Evolutionary conservation across 768 basidiomycete species (phyloP).

Genomic region (Lactifluus subvellereus): DNA sequence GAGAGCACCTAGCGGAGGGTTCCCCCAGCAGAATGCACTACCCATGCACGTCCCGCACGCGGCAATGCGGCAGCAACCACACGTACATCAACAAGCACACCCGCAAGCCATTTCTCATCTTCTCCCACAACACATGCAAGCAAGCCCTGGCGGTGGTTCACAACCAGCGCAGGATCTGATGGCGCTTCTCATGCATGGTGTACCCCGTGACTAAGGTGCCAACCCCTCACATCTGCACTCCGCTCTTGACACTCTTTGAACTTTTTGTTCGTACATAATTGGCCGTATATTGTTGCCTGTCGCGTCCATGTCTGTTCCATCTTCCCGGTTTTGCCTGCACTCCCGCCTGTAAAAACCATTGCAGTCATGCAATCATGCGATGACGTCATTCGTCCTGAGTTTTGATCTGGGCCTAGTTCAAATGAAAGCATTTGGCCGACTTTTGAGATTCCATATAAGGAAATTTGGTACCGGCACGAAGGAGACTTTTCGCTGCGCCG

Average conservation of each 20-base stretch:
- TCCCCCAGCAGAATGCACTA: conserved; percentile 42
- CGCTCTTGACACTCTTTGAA: conserved; percentile 2
- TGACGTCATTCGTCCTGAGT: conserved; percentile 16
- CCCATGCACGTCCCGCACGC: conserved; percentile 38
- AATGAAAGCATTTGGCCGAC: conserved; percentile 11
- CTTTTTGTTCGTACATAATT: not conserved
- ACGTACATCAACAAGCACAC: conserved; percentile 49
- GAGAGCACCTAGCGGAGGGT: conserved; percentile 45
- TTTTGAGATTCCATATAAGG: conserved; percentile 12
- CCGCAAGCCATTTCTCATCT: conserved; percentile 50
- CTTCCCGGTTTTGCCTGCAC: not conserved
- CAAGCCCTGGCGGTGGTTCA: conserved; percentile 41
- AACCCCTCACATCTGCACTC: not conserved
- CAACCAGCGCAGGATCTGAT: conserved; percentile 72
- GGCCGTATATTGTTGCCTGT: conserved; percentile 14
- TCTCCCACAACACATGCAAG: conserved; percentile 54
- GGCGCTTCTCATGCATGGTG: conserved; percentile 74
- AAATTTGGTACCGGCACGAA: conserved; percentile 5
- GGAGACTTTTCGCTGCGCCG: conserved; percentile 17
- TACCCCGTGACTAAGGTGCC: conserved; percentile 51
- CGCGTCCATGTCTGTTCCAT: conserved; percentile 8
- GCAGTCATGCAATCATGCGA: conserved; percentile 4
- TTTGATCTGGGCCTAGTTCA: not conserved
- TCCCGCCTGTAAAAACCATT: conserved; percentile 12
- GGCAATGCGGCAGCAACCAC: conserved; percentile 42